Conservation (phyloP, 768 basidiomycete genomes). For the Pulveroboletus sp. region DNA sequence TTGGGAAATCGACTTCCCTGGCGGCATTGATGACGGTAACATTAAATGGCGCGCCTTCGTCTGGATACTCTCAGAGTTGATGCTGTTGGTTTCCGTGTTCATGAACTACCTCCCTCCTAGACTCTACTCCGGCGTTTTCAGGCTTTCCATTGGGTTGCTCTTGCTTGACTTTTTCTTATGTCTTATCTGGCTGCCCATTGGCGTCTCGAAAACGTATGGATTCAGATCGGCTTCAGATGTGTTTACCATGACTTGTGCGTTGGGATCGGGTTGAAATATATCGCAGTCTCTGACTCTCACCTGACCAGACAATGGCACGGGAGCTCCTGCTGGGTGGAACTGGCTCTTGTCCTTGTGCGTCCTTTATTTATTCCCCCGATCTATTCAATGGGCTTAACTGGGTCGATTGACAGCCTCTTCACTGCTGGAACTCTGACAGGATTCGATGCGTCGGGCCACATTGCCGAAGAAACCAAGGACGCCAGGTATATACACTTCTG, state of each 20-base stretch:
- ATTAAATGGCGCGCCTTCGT: slow-evolving; percentile 83
- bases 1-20: slow-evolving; percentile 79
- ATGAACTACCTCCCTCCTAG: slow-evolving; percentile 84
- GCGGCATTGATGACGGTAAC: slow-evolving; percentile 64
- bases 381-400: neutral
- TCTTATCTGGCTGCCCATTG: slow-evolving; percentile 89
- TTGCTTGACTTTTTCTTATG: slow-evolving; percentile 86
- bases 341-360: slow-evolving; percentile 83
- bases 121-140: slow-evolving; percentile 73
- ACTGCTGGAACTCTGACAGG: slow-evolving; percentile 86
- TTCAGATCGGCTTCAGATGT: slow-evolving; percentile 81
- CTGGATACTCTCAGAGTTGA: slow-evolving; percentile 74
- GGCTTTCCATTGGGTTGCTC: slow-evolving; percentile 66
- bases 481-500: slow-evolving; percentile 43
- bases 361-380: neutral
- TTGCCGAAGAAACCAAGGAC: slow-evolving; percentile 86
- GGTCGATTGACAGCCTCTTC: slow-evolving; percentile 68
- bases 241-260: slow-evolving; percentile 74
- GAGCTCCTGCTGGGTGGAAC: slow-evolving; percentile 84
- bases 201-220: slow-evolving; percentile 84
- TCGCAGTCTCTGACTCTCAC: neutral
- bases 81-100: slow-evolving; percentile 66
- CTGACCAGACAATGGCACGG: slow-evolving; percentile 76
- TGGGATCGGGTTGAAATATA: slow-evolving; percentile 25
- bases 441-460: slow-evolving; percentile 85